Evolutionary conservation across 352 stramenopile species (phyloP), one percentile per base, ranked within the genome.

Genomic region (Plasmopara halstedii): DNA sequence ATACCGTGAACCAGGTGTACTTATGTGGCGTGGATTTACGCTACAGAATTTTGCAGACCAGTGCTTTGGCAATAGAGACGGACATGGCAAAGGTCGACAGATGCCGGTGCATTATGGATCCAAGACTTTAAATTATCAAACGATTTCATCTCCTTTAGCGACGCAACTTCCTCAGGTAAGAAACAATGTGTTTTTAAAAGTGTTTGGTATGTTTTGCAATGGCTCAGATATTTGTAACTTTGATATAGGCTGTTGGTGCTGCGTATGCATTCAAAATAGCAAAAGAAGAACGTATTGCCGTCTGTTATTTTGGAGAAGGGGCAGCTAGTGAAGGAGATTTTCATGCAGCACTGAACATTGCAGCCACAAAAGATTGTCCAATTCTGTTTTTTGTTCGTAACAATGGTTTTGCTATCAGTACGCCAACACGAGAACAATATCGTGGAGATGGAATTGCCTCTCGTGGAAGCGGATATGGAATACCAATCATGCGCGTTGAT

Each of bases 101-200:
- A 99, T 99, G 95, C 97, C 97, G 4, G 84, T 99, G 35, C 97
- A 99, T 74, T 99, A 99, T 59, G 96, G 96, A 21, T 97, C 82
- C 9, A 83, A 81, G 43, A 73, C 82, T 22, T 70, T 98, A 15
- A 97, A 99, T 63, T 98, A 97, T 53, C 95, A 98, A 31, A 99
- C 96, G 0, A 97, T 99, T 25, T 97, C 88, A 23, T 98, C 89
- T 33, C 94, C 95, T 2, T 72, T 99, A 9, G 95, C 92, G 3
- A 99, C 96, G 1, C 96, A 99, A 57, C 85, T 99, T 21, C 96
- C 96, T 17, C 96, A 94, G 29, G 80, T 86, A 64, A 29, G 6
- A 2, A 18, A 14, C 13, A n/a, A 19, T 18, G 11, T 11, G 25
- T 35, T 34, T 32, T 47, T 13, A 31, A 6, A 17, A 21, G 11